These are phyloP conservation scores for Drechslerella dactyloides DNA, from an alignment of 2,329 filamentous ascomycete genomes.

Conservation along the genomic window DNA sequence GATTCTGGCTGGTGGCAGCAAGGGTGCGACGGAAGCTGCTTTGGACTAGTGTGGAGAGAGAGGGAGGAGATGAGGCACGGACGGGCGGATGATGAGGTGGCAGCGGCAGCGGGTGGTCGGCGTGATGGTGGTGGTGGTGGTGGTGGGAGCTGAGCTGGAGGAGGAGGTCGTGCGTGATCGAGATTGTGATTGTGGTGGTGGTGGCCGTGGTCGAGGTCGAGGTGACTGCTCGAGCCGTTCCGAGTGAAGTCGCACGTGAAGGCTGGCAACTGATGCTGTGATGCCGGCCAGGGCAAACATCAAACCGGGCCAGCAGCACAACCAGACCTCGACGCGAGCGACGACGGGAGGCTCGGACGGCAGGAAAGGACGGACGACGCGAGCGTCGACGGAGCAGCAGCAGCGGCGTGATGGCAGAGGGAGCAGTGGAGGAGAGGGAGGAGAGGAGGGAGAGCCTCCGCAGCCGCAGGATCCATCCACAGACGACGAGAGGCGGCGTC, in stretches of 20 bases:
- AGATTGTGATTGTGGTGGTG: conserved; percentile 13
- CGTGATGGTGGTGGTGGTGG: neutral
- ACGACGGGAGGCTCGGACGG: conserved; percentile 8
- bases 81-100: neutral
- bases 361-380: conserved; percentile 17
- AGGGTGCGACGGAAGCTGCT: conserved; percentile 36
- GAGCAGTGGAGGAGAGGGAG: conserved; percentile 13
- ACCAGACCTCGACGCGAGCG: neutral
- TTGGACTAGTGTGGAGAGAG: neutral
- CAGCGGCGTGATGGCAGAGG: conserved; percentile 23
- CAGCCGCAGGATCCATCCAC: conserved; percentile 8
- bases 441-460: neutral
- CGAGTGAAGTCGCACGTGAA: conserved; percentile 50
- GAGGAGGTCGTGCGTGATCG: conserved; percentile 15
- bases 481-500: neutral
- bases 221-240: conserved; percentile 50
- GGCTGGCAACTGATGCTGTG: conserved; percentile 14
- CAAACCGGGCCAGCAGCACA: neutral
- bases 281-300: conserved; percentile 9
- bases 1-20: conserved; percentile 35
- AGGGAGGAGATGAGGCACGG: neutral
- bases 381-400: conserved; percentile 7
- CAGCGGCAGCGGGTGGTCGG: neutral
- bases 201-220: conserved; percentile 25
- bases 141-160: conserved; percentile 45